Percentiles rank a stretch among this genome's conserved stretches.
phyloP scores from a whole-genome alignment of 805 yeast species.

The Wilhelminamyces savonicus region DNA sequence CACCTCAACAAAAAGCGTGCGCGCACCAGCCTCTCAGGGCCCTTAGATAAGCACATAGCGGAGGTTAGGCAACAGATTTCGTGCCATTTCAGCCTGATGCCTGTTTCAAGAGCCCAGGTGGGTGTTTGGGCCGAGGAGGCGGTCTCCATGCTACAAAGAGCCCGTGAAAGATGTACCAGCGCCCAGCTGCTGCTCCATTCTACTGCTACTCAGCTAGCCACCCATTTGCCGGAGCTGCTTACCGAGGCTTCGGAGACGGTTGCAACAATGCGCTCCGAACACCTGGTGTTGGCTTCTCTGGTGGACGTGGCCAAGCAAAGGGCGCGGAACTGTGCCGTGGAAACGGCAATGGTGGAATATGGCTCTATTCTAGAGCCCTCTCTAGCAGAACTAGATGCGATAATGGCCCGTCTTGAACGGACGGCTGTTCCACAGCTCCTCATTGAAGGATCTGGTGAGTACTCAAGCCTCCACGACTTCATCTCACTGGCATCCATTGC shows the following conservation, averaged over 20 bases:
- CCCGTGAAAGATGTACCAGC: conserved; percentile 24
- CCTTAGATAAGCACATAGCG: not conserved
- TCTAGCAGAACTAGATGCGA: conserved; percentile 16
- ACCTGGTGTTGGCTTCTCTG: conserved; percentile 7
- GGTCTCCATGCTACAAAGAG: conserved; percentile 18
- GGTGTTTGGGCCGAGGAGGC: conserved; percentile 26
- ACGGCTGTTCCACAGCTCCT: conserved; percentile 24
- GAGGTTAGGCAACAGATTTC: no score
- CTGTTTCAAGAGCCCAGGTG: conserved; percentile 10
- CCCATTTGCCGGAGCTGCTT: conserved; percentile 17
- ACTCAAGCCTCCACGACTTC: conserved; percentile 21
- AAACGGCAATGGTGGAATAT: not conserved
- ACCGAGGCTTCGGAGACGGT: conserved; percentile 8
- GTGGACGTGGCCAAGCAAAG: conserved; percentile 10
- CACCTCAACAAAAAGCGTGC: not conserved
- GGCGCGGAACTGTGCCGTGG: conserved; percentile 8
- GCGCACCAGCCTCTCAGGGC: not conserved
- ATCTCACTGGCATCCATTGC: conserved; percentile 27
- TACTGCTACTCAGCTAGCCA: conserved; percentile 16
- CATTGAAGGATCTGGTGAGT: conserved; percentile 3
- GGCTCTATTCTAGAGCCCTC: conserved; percentile 16
- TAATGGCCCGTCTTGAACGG: conserved; percentile 15
- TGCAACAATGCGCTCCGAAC: conserved; percentile 10
- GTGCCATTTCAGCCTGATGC: no score
- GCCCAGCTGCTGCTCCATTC: conserved; percentile 26